Base-by-base conservation (phyloP, 768 basidiomycete species). In the Leccinum sublutescens region DNA sequence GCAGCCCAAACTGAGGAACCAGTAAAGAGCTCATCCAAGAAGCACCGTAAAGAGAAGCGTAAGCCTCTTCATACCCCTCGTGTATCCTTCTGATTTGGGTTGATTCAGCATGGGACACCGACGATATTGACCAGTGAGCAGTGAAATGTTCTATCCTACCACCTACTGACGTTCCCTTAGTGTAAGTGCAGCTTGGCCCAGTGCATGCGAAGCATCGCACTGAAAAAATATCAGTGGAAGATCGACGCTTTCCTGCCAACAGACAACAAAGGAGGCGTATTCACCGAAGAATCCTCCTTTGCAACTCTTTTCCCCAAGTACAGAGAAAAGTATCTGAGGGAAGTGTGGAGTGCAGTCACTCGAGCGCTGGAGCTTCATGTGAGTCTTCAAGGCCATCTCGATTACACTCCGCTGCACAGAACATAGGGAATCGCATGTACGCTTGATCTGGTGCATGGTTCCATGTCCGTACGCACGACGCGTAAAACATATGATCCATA, bases 251-350 rank as follows among this genome's bases (percentile, higher is more conserved):
- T 98, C 75, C 70, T 79, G 59, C 79, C 82, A 5, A 73, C 72
- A 43, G 91, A 96, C 75, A 93, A 93, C 75, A 88, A 86, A 68
- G 87, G 82, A 14, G 90, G 91, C 0, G 79, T 90, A 2, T 94
- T 99, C 76, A 81, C 86, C 2, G 96, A 98, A 73, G 97, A 99
- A 78, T 97, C 95, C 3, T 96, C 94, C 0, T 99, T 98, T 68
- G 96, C 96, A 10, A 96, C 97, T 1, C 83, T 99, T 10, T 99
- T 99, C 75, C 97, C 97, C 12, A 98, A 97, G 75, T 98, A 98
- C 71, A 85, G 97, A 65, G 97, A 99, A 82, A 94, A 90, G 69
- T 98, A 98, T 69, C 77, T 99, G 52, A 84, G 94, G 48, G 94
- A 98, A 73, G 88, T 91, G 52, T 99, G 97, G 97, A 87, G 89